Conservation (phyloP, 371 early-diverging fungal genomes). For the Apophysomyces elegans region DNA sequence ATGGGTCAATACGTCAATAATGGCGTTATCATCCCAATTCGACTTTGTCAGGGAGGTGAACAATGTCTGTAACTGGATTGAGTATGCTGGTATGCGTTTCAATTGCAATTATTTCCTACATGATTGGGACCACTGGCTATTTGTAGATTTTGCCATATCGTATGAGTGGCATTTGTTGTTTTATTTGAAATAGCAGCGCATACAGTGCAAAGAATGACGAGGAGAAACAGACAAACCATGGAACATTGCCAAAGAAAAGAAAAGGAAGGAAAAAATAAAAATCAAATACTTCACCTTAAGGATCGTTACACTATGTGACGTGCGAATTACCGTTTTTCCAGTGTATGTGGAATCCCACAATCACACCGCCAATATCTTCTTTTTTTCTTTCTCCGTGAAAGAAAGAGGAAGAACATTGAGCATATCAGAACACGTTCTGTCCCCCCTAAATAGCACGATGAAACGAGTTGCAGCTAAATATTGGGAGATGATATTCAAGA, state of each 20-base stretch:
- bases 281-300: background rate
- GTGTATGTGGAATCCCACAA: background rate
- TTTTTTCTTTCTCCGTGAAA: slow-evolving; percentile 5
- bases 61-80: slow-evolving; percentile 4
- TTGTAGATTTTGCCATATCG: background rate
- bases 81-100: slow-evolving; percentile 8
- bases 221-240: slow-evolving; percentile 1
- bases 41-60: slow-evolving; percentile 1
- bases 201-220: background rate
- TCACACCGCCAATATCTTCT: background rate
- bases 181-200: background rate
- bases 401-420: background rate
- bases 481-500: background rate
- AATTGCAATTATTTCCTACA: slow-evolving; percentile 3
- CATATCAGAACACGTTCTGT: background rate
- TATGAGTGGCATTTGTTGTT: slow-evolving; percentile 1
- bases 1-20: slow-evolving; percentile 1
- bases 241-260: slow-evolving; percentile 8
- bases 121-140: slow-evolving; percentile 6
- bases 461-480: slow-evolving; percentile 1
- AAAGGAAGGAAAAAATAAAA: background rate
- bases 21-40: background rate
- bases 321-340: background rate
- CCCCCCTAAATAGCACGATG: slow-evolving; percentile 1
- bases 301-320: slow-evolving; percentile 2